Conservation (phyloP, 2,329 filamentous ascomycete genomes). For the Eurotiales sp. region DNA sequence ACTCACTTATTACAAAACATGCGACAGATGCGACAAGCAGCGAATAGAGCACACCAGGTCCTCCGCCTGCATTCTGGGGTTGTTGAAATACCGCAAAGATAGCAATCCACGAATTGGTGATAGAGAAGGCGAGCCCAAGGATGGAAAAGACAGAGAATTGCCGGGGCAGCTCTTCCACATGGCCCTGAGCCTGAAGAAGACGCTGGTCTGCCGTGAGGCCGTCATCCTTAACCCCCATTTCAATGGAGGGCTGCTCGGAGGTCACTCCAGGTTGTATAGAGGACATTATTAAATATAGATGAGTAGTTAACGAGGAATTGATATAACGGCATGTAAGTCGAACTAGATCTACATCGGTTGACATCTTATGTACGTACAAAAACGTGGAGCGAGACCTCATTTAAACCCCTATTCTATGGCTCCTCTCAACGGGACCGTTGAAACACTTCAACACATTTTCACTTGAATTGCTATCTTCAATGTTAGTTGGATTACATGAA, state of each 20-base stretch:
- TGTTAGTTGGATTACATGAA: background rate
- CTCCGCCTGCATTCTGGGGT: background rate
- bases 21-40: background rate
- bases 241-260: background rate
- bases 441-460: too few species aligned
- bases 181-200: constrained; percentile 25
- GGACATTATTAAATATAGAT: background rate
- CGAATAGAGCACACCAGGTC: background rate
- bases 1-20: background rate
- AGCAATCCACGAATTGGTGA: constrained; percentile 47
- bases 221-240: background rate
- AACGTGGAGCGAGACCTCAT: background rate
- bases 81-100: background rate
- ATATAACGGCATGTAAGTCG: too few species aligned
- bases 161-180: constrained; percentile 46
- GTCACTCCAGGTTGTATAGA: background rate
- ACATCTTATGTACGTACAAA: too few species aligned
- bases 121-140: constrained; percentile 49
- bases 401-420: background rate
- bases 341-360: too few species aligned
- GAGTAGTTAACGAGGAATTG: background rate
- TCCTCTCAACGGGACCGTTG: background rate
- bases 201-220: background rate
- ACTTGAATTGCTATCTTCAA: too few species aligned
- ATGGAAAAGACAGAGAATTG: constrained; percentile 48